phyloP scores from a whole-genome alignment of 2,329 filamentous ascomycete species.

The Hypoxylon sp. region DNA sequence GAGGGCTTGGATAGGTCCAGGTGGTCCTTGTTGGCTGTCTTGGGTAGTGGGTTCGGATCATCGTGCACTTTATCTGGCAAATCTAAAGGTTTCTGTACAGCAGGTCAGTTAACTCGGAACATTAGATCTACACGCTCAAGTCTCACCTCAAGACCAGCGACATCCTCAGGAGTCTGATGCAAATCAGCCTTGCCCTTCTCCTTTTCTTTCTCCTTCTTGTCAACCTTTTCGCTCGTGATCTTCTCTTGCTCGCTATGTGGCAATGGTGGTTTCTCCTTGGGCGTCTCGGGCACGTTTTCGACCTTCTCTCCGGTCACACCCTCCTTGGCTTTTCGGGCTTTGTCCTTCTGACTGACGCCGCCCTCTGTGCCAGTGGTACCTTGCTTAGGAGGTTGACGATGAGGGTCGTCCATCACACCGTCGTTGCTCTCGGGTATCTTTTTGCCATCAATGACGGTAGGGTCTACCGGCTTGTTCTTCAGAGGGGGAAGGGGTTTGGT shows the following conservation, averaged over 20 bases:
- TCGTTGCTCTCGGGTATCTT: conserved; percentile 72
- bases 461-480: conserved; percentile 61
- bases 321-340: conserved; percentile 74
- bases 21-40: conserved; percentile 71
- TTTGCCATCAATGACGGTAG: conserved; percentile 65
- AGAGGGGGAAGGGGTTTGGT: conserved; percentile 54
- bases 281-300: conserved; percentile 80
- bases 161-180: conserved; percentile 49
- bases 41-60: conserved; percentile 73
- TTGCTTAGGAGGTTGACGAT: conserved; percentile 77
- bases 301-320: conserved; percentile 69
- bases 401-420: conserved; percentile 92
- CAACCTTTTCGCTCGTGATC: conserved; percentile 56
- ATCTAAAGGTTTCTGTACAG: conserved; percentile 76
- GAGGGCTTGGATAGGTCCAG: conserved; percentile 60
- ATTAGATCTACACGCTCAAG: neutral
- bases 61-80: conserved; percentile 82
- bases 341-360: conserved; percentile 87
- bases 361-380: conserved; percentile 90
- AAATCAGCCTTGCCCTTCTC: conserved; percentile 55
- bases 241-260: conserved; percentile 83
- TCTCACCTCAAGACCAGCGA: conserved; percentile 67
- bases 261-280: conserved; percentile 84
- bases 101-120: conserved; percentile 34
- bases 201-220: conserved; percentile 51